phyloP scores from a whole-genome alignment of 176 grass and related monocot genomes.

The Leersia perrieri region DNA sequence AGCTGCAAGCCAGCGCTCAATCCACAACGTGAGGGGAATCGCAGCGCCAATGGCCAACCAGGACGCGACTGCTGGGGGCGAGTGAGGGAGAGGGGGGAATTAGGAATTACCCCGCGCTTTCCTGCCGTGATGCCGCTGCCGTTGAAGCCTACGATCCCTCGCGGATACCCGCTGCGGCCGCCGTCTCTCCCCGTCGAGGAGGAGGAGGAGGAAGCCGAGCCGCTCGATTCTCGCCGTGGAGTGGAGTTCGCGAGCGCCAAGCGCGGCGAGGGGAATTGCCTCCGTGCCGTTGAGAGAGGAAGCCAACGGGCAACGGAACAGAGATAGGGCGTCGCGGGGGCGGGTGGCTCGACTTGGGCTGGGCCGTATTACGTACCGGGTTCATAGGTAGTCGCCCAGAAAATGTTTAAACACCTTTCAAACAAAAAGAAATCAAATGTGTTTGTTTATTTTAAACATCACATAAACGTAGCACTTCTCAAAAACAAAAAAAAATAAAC shows the following conservation, averaged over 20 bases:
- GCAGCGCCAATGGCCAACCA: neutral
- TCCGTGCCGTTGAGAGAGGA: neutral
- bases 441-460: neutral
- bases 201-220: neutral
- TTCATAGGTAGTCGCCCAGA: neutral
- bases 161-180: neutral
- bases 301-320: too few species aligned
- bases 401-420: neutral
- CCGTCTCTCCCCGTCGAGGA: neutral
- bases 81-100: neutral
- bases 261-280: neutral
- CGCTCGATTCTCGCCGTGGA: slow-evolving; percentile 9
- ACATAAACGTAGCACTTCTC: neutral
- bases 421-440: too few species aligned
- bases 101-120: slow-evolving; percentile 21
- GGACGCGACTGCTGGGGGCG: neutral
- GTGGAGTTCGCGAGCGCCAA: neutral
- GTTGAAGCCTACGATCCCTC: neutral
- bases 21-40: too few species aligned
- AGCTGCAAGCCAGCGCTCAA: neutral
- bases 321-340: neutral
- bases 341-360: neutral
- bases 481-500: too few species aligned
- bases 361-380: neutral
- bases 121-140: neutral